These are phyloP conservation scores for Trypanosoma mega DNA, from an alignment of 208 protist species.

Conservation along the genomic window DNA sequence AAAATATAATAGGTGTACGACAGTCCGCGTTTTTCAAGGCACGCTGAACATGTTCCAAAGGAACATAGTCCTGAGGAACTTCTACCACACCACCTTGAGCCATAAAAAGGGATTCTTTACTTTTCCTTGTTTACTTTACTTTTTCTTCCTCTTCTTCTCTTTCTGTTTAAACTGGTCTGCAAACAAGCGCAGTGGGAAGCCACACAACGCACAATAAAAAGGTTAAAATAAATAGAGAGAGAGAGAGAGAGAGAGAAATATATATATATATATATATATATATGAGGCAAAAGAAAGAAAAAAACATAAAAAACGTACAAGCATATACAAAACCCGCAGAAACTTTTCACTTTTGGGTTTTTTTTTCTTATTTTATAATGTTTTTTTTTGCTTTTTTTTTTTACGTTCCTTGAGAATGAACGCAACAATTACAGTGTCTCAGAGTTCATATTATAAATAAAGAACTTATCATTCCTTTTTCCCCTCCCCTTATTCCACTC, in stretches of 20 bases:
- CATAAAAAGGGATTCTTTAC: constrained; percentile 14
- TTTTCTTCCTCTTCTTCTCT: background rate
- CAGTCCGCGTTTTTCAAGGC: constrained; percentile 85
- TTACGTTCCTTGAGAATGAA: no score
- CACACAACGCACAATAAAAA: constrained; percentile 4
- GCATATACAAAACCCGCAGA: no score
- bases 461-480: no score
- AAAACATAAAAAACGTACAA: background rate
- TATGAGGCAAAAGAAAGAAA: background rate
- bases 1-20: constrained; percentile 77
- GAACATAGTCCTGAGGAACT: constrained; percentile 31
- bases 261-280: constrained; percentile 1
- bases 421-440: no score
- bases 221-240: background rate
- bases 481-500: no score
- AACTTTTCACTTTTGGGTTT: no score
- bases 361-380: no score
- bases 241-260: background rate
- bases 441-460: no score
- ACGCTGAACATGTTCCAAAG: constrained; percentile 62
- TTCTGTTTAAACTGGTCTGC: background rate
- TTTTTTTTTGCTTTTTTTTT: no score
- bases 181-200: background rate
- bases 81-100: constrained; percentile 35
- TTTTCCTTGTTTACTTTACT: background rate